Percentiles rank a stretch among this genome's conserved stretches.
Evolutionary conservation across 208 protist genomes (phyloP).

Genomic region (Leishmania arabica): DNA sequence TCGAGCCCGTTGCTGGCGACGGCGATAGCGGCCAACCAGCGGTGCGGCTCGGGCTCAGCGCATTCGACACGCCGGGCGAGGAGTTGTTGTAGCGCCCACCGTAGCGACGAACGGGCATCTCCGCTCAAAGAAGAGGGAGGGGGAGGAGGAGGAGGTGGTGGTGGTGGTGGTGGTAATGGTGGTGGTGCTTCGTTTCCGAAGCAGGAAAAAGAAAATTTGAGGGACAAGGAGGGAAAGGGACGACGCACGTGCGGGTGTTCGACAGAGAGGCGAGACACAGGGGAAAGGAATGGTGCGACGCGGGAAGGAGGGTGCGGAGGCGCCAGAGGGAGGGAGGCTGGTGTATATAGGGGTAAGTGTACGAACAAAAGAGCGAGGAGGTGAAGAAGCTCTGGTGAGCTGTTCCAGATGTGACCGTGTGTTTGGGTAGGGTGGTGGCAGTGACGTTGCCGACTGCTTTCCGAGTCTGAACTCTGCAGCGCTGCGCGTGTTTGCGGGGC

Average conservation of each 20-base stretch:
- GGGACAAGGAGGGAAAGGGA: neutral
- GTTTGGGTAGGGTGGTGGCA: neutral
- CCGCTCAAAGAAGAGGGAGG: neutral
- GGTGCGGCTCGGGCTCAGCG: neutral
- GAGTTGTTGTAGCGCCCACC: conserved; percentile 31
- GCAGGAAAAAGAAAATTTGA: neutral
- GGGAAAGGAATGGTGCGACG: neutral
- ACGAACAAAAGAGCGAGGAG: neutral
- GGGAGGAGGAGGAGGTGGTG: neutral
- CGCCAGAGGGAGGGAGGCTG: neutral
- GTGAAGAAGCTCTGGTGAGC: neutral
- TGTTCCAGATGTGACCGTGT: neutral
- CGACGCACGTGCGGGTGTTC: neutral
- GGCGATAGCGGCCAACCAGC: neutral
- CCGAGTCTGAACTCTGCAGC: neutral
- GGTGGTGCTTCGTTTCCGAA: too few relatives aligned
- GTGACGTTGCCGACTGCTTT: neutral
- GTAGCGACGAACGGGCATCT: conserved; percentile 33
- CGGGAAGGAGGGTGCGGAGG: neutral
- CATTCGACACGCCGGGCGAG: conserved; percentile 17
- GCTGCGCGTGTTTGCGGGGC: neutral
- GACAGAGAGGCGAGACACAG: neutral
- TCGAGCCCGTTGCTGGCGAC: neutral
- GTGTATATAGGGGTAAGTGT: neutral
- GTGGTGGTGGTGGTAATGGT: neutral